Evolutionary conservation across 768 basidiomycete genomes (phyloP).

Genomic region (Cantharellus cinnabarinus): DNA sequence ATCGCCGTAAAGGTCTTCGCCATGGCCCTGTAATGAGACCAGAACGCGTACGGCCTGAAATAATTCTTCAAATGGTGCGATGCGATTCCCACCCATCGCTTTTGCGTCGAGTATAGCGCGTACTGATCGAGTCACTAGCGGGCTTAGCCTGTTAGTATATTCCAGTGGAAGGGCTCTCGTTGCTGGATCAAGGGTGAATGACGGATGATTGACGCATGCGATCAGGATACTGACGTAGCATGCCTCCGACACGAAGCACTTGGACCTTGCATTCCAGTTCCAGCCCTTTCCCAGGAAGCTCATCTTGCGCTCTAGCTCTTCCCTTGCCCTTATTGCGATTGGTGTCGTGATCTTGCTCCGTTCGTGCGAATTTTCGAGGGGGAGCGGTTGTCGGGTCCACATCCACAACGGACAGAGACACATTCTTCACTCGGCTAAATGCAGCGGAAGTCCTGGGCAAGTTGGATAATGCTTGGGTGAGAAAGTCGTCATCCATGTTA

Average conservation of each 20-base stretch:
- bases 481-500: neutral
- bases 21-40: slow-evolving; percentile 20
- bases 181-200: neutral
- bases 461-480: neutral
- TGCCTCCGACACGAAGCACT: too few relatives aligned
- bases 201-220: too few relatives aligned
- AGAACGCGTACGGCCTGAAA: slow-evolving; percentile 12
- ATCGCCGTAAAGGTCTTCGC: slow-evolving; percentile 34
- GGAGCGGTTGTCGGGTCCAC: slow-evolving; percentile 1
- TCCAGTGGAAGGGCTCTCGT: neutral
- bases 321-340: neutral
- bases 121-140: slow-evolving; percentile 1
- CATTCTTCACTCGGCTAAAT: neutral
- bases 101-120: neutral
- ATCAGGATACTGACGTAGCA: too few relatives aligned
- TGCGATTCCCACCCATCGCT: neutral
- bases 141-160: neutral
- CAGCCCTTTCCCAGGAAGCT: neutral
- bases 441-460: neutral
- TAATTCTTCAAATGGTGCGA: slow-evolving; percentile 5
- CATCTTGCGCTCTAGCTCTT: neutral
- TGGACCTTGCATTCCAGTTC: too few relatives aligned
- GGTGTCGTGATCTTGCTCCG: neutral
- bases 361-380: slow-evolving; percentile 4
- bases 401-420: slow-evolving; percentile 1